phyloP scores from a whole-genome alignment of 345 rosid species.

The Gossypium turneri region DNA sequence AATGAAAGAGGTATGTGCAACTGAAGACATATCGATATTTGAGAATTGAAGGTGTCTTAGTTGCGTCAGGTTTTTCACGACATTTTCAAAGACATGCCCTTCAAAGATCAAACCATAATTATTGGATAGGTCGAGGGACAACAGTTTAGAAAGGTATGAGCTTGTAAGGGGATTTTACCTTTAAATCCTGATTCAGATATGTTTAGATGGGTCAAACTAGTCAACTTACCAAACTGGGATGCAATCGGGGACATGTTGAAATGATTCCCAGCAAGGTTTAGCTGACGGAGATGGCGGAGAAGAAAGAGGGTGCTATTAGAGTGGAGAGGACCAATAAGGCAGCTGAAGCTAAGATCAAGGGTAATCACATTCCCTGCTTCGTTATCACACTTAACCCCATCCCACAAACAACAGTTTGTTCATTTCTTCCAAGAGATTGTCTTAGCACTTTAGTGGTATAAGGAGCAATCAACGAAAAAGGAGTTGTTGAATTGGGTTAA shows the following conservation, averaged over 20 bases:
- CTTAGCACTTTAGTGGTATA: not conserved
- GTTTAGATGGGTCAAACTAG: not conserved
- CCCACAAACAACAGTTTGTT: conserved; percentile 25
- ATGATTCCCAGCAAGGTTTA: conserved; percentile 19
- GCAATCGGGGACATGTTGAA: conserved; percentile 14
- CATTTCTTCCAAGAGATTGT: not conserved
- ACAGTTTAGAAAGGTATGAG: not conserved
- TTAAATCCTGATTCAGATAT: too few species aligned
- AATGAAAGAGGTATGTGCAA: not conserved
- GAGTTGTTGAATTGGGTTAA: not conserved
- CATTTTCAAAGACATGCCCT: not conserved
- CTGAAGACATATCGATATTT: not conserved
- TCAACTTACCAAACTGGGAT: conserved; percentile 14
- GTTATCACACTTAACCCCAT: conserved; percentile 14
- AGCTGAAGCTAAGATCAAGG: conserved; percentile 22
- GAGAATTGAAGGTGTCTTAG: not conserved
- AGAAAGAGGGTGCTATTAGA: conserved; percentile 11
- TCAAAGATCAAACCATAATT: not conserved
- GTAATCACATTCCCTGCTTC: conserved; percentile 19
- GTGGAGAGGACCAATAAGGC: not conserved
- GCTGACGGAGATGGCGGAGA: conserved; percentile 5
- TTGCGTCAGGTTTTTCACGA: not conserved
- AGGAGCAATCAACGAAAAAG: not conserved
- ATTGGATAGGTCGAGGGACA: not conserved
- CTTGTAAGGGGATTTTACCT: not conserved